Percentiles rank a stretch among this genome's conserved stretches.
Conservation (phyloP, 2,329 filamentous ascomycete species). For the Blastomyces silverae region DNA sequence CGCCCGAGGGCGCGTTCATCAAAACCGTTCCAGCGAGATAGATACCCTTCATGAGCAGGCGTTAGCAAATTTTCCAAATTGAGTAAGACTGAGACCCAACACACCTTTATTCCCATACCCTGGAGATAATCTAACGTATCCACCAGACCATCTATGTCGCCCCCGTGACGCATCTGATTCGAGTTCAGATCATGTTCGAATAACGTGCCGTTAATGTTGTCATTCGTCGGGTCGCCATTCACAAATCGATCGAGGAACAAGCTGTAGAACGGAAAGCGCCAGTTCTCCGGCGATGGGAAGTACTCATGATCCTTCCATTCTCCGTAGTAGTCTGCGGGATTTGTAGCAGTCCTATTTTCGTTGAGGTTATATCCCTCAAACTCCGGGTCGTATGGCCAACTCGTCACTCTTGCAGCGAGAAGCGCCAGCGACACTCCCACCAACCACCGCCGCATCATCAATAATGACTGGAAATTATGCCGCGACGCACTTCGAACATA, state of each 20-base stretch:
- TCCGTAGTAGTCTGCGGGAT: slow-evolving; percentile 54
- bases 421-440: slow-evolving; percentile 27
- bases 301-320: slow-evolving; percentile 51
- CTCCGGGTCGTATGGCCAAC: slow-evolving; percentile 46
- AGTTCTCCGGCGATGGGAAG: slow-evolving; percentile 52
- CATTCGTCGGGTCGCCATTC: slow-evolving; percentile 58
- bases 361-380: slow-evolving; percentile 56
- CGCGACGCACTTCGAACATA: not conserved
- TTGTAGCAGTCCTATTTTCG: slow-evolving; percentile 49
- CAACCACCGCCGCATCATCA: slow-evolving; percentile 31
- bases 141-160: slow-evolving; percentile 52
- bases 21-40: slow-evolving; percentile 59
- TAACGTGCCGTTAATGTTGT: slow-evolving; percentile 54
- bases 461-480: not conserved
- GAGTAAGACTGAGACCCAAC: slow-evolving; percentile 5
- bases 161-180: slow-evolving; percentile 58
- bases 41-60: slow-evolving; percentile 41
- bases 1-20: slow-evolving; percentile 59
- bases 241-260: slow-evolving; percentile 58
- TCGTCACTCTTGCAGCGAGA: slow-evolving; percentile 25
- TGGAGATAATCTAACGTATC: slow-evolving; percentile 59
- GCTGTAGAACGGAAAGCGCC: slow-evolving; percentile 61
- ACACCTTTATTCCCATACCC: slow-evolving; percentile 57
- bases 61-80: not conserved
- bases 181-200: slow-evolving; percentile 56